phyloP scores from a whole-genome alignment of 2,329 filamentous ascomycete genomes.

The Penicillium nordicum region DNA sequence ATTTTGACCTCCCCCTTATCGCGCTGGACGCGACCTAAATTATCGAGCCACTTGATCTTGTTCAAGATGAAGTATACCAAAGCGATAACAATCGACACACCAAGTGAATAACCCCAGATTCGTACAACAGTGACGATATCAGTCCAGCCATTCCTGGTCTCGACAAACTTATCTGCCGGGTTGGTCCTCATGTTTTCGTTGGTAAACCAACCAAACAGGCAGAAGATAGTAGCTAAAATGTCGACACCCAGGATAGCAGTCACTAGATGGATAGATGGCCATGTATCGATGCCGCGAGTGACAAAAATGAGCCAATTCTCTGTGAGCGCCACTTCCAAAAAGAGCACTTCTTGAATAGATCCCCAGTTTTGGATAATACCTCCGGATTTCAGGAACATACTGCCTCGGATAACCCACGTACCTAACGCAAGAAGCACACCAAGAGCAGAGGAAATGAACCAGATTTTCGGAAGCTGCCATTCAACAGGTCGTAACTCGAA shows the following conservation, averaged over 20 bases:
- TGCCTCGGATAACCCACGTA: constrained; percentile 71
- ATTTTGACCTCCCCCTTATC: constrained; percentile 49
- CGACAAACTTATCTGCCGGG: constrained; percentile 27
- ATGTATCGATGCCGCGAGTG: constrained; percentile 74
- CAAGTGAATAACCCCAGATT: constrained; percentile 51
- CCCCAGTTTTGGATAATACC: constrained; percentile 73
- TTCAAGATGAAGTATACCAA: constrained; percentile 50
- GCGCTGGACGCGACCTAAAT: constrained; percentile 48
- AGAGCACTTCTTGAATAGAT: constrained; percentile 72
- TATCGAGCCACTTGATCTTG: constrained; percentile 43
- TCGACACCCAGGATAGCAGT: constrained; percentile 69
- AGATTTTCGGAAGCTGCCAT: constrained; percentile 80
- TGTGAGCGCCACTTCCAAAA: constrained; percentile 84
- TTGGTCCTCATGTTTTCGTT: constrained; percentile 45
- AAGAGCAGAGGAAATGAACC: constrained; percentile 61
- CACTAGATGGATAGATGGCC: constrained; percentile 70
- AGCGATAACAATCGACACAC: constrained; percentile 51
- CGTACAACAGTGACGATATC: constrained; percentile 56
- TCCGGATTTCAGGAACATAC: constrained; percentile 65
- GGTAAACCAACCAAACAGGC: constrained; percentile 71
- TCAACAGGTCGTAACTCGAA: constrained; percentile 73
- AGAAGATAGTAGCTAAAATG: constrained; percentile 68
- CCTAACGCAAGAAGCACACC: constrained; percentile 66
- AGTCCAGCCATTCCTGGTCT: constrained; percentile 53
- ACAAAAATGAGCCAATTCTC: constrained; percentile 98